These are phyloP conservation scores for Diaporthe nobilis DNA, from an alignment of 2,329 filamentous ascomycete genomes.

Conservation along the genomic window DNA sequence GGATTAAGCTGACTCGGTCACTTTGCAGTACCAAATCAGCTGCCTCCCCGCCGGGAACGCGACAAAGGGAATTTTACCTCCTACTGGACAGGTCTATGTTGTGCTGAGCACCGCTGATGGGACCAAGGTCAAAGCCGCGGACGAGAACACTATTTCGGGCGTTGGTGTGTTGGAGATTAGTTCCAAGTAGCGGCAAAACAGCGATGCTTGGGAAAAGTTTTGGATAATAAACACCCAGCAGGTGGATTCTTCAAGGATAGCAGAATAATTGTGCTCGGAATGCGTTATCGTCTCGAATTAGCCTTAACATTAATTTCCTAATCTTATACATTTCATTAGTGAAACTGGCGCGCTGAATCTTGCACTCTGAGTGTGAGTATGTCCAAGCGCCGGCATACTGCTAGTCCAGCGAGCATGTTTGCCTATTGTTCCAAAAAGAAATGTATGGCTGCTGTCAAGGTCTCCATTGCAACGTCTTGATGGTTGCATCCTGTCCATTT, in stretches of 20 bases:
- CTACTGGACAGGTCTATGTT: constrained; percentile 56
- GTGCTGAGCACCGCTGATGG: constrained; percentile 56
- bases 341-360: too few relatives aligned
- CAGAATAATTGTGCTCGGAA: neutral
- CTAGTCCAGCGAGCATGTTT: too few relatives aligned
- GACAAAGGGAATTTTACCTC: constrained; percentile 38
- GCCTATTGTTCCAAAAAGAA: too few relatives aligned
- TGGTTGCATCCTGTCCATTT: neutral
- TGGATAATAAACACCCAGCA: too few relatives aligned
- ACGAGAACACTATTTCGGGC: constrained; percentile 56
- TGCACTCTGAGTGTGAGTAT: too few relatives aligned
- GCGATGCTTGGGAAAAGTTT: neutral
- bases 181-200: neutral
- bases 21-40: constrained; percentile 38
- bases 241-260: neutral
- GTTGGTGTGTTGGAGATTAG: constrained; percentile 53
- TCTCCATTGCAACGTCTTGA: neutral
- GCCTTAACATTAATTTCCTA: neutral
- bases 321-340: too few relatives aligned
- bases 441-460: neutral
- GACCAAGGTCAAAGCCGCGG: constrained; percentile 46
- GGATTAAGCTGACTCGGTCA: neutral
- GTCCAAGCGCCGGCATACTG: too few relatives aligned
- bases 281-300: neutral
- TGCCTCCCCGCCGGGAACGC: constrained; percentile 41